A percentile compares a stretch with the other conserved stretches of the same genome.
Evolutionary conservation across 2,329 filamentous ascomycete species (phyloP).

Genomic region (Fusarium mangiferae): DNA sequence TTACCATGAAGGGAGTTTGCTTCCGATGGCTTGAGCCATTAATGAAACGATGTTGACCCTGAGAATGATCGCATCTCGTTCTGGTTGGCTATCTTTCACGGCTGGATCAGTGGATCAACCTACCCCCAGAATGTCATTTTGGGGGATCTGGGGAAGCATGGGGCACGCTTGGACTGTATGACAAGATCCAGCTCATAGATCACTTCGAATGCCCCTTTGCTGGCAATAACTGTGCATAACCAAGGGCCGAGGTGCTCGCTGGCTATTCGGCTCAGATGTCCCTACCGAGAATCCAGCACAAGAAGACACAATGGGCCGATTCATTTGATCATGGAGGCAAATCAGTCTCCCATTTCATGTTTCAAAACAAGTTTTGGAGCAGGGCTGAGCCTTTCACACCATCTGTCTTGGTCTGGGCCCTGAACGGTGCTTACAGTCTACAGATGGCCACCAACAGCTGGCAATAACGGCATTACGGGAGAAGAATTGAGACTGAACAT

Average conservation of each 20-base stretch:
- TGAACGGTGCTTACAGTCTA: not conserved
- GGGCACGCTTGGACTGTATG: not conserved
- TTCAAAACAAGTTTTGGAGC: not conserved
- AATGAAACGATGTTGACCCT: not conserved
- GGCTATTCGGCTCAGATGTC: not conserved
- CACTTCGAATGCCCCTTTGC: not conserved
- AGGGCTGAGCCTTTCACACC: conserved; percentile 2
- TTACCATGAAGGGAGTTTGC: not conserved
- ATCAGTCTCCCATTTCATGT: not conserved
- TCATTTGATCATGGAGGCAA: not conserved
- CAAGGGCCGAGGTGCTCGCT: not conserved
- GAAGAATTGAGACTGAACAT: not conserved
- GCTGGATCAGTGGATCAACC: not conserved
- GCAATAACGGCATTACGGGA: not conserved
- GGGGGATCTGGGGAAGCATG: not conserved
- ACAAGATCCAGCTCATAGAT: not conserved
- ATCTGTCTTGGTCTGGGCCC: not conserved
- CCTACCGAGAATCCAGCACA: not conserved
- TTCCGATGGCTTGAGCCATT: not conserved
- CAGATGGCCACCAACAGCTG: not conserved
- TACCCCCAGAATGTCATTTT: not conserved
- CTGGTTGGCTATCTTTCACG: not conserved
- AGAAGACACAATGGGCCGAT: conserved; percentile 1
- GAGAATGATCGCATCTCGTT: not conserved
- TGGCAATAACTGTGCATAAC: not conserved